A percentile compares a stretch with the other conserved stretches of the same genome.
Evolutionary conservation across 1,284 basidiomycete species (phyloP).

Genomic region (Naganishia albida): DNA sequence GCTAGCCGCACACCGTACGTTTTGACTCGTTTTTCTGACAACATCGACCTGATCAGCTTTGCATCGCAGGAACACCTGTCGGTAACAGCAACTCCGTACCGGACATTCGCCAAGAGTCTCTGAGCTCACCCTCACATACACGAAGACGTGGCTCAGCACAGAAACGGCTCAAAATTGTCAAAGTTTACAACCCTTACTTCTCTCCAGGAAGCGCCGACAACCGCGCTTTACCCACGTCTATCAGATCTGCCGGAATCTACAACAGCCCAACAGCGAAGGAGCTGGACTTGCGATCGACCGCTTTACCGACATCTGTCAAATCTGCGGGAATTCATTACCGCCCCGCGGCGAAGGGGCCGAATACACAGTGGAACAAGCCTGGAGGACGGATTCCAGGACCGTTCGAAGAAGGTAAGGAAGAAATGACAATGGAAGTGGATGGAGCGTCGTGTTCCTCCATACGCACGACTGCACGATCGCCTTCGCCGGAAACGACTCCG

Average conservation of each 20-base stretch:
- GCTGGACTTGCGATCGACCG: not conserved
- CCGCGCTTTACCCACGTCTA: not conserved
- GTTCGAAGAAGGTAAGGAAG: not conserved
- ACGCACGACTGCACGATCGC: not conserved
- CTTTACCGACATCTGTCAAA: too few species aligned
- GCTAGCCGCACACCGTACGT: too few species aligned
- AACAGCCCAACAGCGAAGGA: not conserved
- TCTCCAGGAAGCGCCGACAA: not conserved
- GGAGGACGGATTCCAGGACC: not conserved
- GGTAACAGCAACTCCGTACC: not conserved
- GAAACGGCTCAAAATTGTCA: not conserved
- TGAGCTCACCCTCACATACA: not conserved
- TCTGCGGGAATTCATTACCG: too few species aligned
- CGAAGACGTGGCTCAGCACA: not conserved
- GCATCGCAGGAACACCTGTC: not conserved
- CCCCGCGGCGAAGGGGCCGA: too few species aligned
- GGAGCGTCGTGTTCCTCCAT: not conserved
- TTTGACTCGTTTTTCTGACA: too few species aligned
- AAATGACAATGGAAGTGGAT: conserved; percentile 14
- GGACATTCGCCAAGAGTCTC: not conserved
- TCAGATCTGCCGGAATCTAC: not conserved
- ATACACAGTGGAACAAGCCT: not conserved
- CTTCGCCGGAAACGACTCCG: not conserved
- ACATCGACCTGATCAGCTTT: not conserved
- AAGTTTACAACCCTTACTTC: not conserved